phyloP scores from a whole-genome alignment of 768 basidiomycete species.

The Solioccasus polychromus region DNA sequence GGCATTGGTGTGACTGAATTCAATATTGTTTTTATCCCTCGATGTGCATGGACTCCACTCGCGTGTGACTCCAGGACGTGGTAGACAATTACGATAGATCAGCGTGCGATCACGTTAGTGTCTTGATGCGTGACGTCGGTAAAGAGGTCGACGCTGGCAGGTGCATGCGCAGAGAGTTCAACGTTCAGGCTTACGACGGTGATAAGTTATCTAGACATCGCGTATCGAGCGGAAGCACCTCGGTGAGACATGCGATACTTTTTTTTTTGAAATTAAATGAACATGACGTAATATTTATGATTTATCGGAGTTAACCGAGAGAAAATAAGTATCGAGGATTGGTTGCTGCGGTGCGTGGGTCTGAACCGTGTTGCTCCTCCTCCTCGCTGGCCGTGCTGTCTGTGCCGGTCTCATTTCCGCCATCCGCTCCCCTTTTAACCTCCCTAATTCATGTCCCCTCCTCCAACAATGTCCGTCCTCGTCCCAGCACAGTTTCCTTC shows the following conservation, averaged over 20 bases:
- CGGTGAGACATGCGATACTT: too few species aligned
- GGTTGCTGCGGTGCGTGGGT: slow-evolving; percentile 19
- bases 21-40: not conserved
- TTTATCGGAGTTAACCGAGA: slow-evolving; percentile 22
- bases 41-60: too few species aligned
- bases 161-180: too few species aligned
- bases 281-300: slow-evolving; percentile 17
- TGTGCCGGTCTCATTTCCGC: slow-evolving; percentile 27
- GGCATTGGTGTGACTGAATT: not conserved
- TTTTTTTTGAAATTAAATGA: too few species aligned
- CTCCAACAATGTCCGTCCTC: slow-evolving; percentile 29
- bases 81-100: not conserved
- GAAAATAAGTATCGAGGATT: slow-evolving; percentile 21
- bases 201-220: too few species aligned
- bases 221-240: too few species aligned
- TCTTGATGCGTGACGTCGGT: too few species aligned
- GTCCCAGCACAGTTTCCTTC: slow-evolving; percentile 29
- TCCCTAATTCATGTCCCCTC: not conserved
- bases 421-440: slow-evolving; percentile 23
- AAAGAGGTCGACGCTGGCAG: too few species aligned
- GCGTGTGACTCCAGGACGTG: too few species aligned
- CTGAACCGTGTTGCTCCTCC: too few species aligned
- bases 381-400: too few species aligned
- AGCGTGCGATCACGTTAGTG: not conserved
- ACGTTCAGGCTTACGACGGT: too few species aligned